A percentile compares a stretch with the other conserved stretches of the same genome.
These are phyloP conservation scores for Xylaria nigripes DNA, from an alignment of 495 filamentous ascomycete genomes.

Conservation along the genomic window DNA sequence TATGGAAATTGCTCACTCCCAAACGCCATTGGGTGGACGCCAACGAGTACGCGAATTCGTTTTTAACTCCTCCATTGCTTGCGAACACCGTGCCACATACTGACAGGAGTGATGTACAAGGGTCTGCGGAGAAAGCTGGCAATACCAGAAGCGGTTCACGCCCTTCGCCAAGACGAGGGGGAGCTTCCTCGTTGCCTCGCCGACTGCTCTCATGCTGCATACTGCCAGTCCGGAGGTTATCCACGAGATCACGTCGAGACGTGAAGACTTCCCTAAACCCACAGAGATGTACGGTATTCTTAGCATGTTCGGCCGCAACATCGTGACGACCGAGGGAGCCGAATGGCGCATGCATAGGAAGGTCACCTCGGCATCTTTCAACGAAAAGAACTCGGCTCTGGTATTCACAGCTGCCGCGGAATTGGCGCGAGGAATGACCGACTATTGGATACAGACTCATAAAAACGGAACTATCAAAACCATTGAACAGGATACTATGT, in stretches of 20 bases:
- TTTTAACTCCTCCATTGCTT: neutral
- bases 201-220: slow-evolving; percentile 37
- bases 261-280: slow-evolving; percentile 62
- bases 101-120: slow-evolving; percentile 1
- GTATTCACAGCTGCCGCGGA: slow-evolving; percentile 53
- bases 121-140: slow-evolving; percentile 27
- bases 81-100: neutral
- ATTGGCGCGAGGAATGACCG: slow-evolving; percentile 50
- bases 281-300: slow-evolving; percentile 48
- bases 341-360: slow-evolving; percentile 62
- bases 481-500: slow-evolving; percentile 52
- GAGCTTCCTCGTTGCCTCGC: slow-evolving; percentile 48
- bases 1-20: slow-evolving; percentile 8
- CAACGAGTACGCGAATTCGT: slow-evolving; percentile 1
- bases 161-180: slow-evolving; percentile 32
- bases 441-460: slow-evolving; percentile 37
- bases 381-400: slow-evolving; percentile 60
- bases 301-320: slow-evolving; percentile 54
- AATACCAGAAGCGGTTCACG: slow-evolving; percentile 25
- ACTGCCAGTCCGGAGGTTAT: slow-evolving; percentile 52
- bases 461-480: slow-evolving; percentile 37
- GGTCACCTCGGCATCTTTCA: slow-evolving; percentile 58
- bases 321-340: slow-evolving; percentile 55
- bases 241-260: slow-evolving; percentile 48
- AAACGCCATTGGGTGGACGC: slow-evolving; percentile 8